Evolutionary conservation across 2,329 filamentous ascomycete genomes (phyloP).

Genomic region (Exophiala sp.): DNA sequence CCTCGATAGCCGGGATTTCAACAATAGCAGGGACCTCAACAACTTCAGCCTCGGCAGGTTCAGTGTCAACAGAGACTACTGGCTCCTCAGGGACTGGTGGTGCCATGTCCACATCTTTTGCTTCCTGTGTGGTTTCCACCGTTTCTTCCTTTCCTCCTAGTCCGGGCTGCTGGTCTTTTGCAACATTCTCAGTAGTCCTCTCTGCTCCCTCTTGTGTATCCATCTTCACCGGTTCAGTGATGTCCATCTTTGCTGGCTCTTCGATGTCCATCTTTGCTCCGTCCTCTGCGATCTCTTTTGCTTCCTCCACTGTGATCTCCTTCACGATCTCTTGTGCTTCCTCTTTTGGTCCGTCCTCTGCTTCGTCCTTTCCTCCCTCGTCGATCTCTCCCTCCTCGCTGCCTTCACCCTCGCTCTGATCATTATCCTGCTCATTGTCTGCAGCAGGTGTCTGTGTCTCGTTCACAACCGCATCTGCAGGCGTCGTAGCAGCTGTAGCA

Average conservation of each 20-base stretch:
- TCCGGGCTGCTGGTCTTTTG: no score
- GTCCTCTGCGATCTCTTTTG: not conserved
- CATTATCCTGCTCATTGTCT: slow-evolving; percentile 14
- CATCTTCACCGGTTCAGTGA: no score
- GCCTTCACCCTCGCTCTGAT: slow-evolving; percentile 27
- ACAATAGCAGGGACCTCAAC: no score
- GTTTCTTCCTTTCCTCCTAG: no score
- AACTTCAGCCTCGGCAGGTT: not conserved
- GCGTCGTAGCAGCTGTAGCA: not conserved
- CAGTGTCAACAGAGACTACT: not conserved
- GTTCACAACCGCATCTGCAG: slow-evolving; percentile 6
- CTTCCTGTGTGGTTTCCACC: no score
- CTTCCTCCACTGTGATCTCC: not conserved
- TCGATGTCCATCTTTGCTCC: no score
- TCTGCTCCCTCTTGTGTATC: no score
- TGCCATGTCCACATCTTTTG: no score
- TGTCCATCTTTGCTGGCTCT: no score
- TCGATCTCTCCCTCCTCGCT: slow-evolving; percentile 29
- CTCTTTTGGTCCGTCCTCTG: not conserved
- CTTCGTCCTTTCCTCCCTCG: slow-evolving; percentile 9
- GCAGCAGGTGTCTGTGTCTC: slow-evolving; percentile 7
- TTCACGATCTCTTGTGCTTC: not conserved
- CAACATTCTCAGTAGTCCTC: no score
- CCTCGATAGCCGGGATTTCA: no score
- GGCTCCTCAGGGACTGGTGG: no score